Base-by-base conservation (phyloP, 257 asterid genomes). In the Nicotiana tabacum region DNA sequence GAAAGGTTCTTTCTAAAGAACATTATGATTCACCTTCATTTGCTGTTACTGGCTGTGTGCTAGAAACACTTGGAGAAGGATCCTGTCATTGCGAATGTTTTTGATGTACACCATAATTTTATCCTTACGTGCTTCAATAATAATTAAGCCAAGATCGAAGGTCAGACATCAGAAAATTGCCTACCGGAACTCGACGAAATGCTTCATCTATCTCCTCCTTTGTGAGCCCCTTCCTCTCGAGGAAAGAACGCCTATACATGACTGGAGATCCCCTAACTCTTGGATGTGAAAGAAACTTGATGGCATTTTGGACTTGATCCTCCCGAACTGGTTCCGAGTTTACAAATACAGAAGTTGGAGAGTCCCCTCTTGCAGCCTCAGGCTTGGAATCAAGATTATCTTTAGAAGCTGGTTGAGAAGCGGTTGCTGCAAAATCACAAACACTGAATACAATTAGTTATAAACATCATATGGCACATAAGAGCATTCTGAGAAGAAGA, bases 151-250 rank as follows among this genome's bases (percentile, higher is more conserved):
- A 48, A 66, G 65, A 70, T 48, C 67, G 79, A 35, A 43, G 60
- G 37, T 18, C 66, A 65, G 67, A 77, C 51, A 80, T 30, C 62
- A 74, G 62, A 46, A 27, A 46, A 46, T 12, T 66, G n/a, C 97
- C 85, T 86, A 92, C 98, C 48, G 98, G 98, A 89, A 96, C 97
- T 74, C 92, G 95, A 60, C 91, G 93, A 84, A 96, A 96, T 77
- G 99, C 97, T 89, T 96, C 99, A 88, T 96, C 99, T 33, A 96
- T 96, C 92, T 96, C 99, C 91, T 94, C 99, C 88, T 90, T 96
- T 2, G 99, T 94, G 83, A 96, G 98, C 66, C 99, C 99, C 89
- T 96, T 96, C 87, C 92, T 89, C 92, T 96, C 99, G 60, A 96
- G 99, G 92, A 96, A 96, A 10, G 98, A 96, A 81, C 98, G 91